Conservation (phyloP, 805 yeast species). For the Brettanomyces bruxellensis region DNA sequence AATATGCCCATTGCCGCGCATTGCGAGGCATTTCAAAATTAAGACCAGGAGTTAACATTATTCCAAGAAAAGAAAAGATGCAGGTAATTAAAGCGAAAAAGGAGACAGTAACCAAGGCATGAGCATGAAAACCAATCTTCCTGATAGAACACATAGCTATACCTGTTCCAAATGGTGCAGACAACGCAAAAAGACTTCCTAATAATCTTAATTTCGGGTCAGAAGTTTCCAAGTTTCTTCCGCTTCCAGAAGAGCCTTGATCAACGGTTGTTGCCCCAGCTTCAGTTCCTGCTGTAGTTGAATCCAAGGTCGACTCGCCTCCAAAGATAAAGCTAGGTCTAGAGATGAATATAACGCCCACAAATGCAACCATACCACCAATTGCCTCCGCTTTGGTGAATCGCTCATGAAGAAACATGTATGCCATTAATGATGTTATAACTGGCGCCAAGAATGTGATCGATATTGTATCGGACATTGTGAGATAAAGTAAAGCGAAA, state of each 20-base stretch:
- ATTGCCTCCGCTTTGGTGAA: constrained; percentile 59
- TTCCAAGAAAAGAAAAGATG: constrained; percentile 42
- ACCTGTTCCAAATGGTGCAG: constrained; percentile 65
- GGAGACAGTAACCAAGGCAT: constrained; percentile 71
- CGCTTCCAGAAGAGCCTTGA: not conserved
- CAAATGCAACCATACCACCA: constrained; percentile 59
- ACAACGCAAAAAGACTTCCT: constrained; percentile 55
- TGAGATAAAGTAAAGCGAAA: constrained; percentile 61
- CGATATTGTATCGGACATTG: constrained; percentile 74
- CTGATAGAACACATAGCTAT: constrained; percentile 62
- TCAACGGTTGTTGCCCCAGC: constrained; percentile 25
- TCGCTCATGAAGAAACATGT: constrained; percentile 53
- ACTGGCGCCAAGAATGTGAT: constrained; percentile 74
- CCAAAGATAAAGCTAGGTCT: constrained; percentile 71
- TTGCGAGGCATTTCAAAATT: constrained; percentile 53
- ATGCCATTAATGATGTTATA: constrained; percentile 67
- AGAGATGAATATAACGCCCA: constrained; percentile 75
- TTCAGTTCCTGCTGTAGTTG: not conserved
- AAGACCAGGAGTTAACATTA: constrained; percentile 48
- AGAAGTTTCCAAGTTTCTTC: constrained; percentile 30
- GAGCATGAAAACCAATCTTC: constrained; percentile 68
- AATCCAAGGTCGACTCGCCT: not conserved
- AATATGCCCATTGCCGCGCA: constrained; percentile 56
- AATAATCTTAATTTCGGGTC: constrained; percentile 42
- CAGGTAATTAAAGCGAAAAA: constrained; percentile 60